A percentile compares a stretch with the other conserved stretches of the same genome.
These are phyloP conservation scores for Dipsacomyces acuminosporus DNA, from an alignment of 371 early-diverging fungal genomes.

Conservation along the genomic window DNA sequence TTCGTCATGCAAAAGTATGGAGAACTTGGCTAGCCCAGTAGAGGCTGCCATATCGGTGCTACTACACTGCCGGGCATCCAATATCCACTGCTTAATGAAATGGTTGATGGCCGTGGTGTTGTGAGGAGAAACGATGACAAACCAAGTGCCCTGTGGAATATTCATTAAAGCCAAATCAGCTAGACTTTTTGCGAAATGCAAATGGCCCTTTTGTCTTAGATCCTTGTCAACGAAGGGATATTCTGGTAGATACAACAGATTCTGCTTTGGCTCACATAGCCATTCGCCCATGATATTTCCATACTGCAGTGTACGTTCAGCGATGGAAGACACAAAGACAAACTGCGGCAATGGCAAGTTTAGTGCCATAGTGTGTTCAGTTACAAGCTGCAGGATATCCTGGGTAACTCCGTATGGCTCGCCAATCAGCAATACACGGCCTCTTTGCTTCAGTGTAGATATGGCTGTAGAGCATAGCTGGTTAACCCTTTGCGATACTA, in stretches of 20 bases:
- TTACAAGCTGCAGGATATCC: slow-evolving; percentile 65
- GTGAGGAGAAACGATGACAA: slow-evolving; percentile 33
- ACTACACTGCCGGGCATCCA: slow-evolving; percentile 30
- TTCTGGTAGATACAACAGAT: slow-evolving; percentile 41
- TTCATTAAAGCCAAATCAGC: slow-evolving; percentile 21
- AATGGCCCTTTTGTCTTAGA: slow-evolving; percentile 43
- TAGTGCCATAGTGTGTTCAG: slow-evolving; percentile 51
- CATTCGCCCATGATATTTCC: slow-evolving; percentile 87
- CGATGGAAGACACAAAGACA: slow-evolving; percentile 70
- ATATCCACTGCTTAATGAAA: slow-evolving; percentile 33
- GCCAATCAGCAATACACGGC: slow-evolving; percentile 68
- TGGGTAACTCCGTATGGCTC: slow-evolving; percentile 66
- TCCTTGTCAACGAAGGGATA: slow-evolving; percentile 46
- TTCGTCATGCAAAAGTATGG: slow-evolving; percentile 37
- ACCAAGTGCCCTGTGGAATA: slow-evolving; percentile 41
- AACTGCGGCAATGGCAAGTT: slow-evolving; percentile 58
- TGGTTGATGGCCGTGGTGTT: slow-evolving; percentile 24
- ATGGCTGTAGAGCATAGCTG: slow-evolving; percentile 43
- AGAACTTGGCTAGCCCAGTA: slow-evolving; percentile 28
- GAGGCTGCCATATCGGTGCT: slow-evolving; percentile 26
- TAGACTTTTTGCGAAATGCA: slow-evolving; percentile 35
- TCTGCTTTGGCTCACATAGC: slow-evolving; percentile 49
- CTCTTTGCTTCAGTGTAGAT: slow-evolving; percentile 55
- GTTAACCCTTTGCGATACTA: slow-evolving; percentile 25
- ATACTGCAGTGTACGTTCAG: slow-evolving; percentile 70